Percentiles rank a stretch among this genome's conserved stretches.
These are phyloP conservation scores for Apiotrichum siamense DNA, from an alignment of 1,284 basidiomycete species.

Conservation along the genomic window DNA sequence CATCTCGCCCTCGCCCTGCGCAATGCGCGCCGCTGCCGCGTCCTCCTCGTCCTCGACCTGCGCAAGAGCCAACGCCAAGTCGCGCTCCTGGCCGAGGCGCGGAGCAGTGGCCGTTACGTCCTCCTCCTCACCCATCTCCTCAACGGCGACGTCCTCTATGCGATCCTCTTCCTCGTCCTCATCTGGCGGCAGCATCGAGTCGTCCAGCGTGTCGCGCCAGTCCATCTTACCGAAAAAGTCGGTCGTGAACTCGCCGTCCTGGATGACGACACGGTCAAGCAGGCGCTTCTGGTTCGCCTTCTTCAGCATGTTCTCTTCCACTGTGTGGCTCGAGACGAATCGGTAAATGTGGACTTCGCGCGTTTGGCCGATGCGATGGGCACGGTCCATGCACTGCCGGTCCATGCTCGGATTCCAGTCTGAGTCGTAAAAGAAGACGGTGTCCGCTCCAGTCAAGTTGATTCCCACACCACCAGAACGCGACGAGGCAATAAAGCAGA, in stretches of 20 bases:
- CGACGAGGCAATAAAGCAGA: constrained; percentile 90
- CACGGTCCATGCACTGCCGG: constrained; percentile 89
- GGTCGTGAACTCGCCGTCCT: constrained; percentile 76
- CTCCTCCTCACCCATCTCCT: constrained; percentile 25
- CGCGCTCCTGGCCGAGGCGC: constrained; percentile 37
- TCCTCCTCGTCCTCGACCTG: constrained; percentile 87
- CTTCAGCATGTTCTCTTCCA: constrained; percentile 92
- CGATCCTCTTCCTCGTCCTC: constrained; percentile 51
- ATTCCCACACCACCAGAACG: constrained; percentile 93
- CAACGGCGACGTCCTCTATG: constrained; percentile 31
- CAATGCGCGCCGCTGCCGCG: constrained; percentile 69
- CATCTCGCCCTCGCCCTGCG: constrained; percentile 70
- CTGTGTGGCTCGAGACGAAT: constrained; percentile 74
- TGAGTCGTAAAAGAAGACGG: constrained; percentile 85
- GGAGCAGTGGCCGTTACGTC: constrained; percentile 31
- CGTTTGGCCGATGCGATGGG: constrained; percentile 76
- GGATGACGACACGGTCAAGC: constrained; percentile 86
- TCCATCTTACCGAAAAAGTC: constrained; percentile 56
- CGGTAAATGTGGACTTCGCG: constrained; percentile 96
- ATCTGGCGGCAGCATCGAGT: constrained; percentile 37
- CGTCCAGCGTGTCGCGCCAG: constrained; percentile 76
- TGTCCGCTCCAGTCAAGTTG: constrained; percentile 94
- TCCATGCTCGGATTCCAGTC: constrained; percentile 99
- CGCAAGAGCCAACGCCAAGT: constrained; percentile 63
- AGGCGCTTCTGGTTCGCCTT: constrained; percentile 95